Evolutionary conservation across 345 rosid species (phyloP), one percentile per base, ranked within the genome.

Genomic region (Pelargonium nanum): DNA sequence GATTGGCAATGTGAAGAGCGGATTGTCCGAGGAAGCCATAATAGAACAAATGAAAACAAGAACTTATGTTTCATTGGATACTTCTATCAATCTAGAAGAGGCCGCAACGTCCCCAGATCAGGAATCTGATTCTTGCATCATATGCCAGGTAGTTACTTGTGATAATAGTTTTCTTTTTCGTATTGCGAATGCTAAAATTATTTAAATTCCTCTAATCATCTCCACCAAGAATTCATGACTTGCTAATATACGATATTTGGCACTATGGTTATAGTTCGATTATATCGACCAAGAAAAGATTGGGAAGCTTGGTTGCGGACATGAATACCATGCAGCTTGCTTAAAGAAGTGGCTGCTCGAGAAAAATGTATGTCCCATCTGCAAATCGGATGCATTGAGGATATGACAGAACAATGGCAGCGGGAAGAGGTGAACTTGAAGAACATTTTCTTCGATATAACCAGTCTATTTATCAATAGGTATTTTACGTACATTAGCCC

Each of bases 311-410:
- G 76, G 75, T 69, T 91, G 97, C 53, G 89, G 77, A 26, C 97
- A 91, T 0, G 85, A 81, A 50, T 88, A 88, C 75, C 97, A 91
- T 53, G 81, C 80, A 57, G 78, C 68, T 64, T 91, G 97, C 80
- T 78, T 91, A 81, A 83, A 72, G 83, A 88, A 82, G 70, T 91
- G 97, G 97, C 82, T 91, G 65, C 67, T 76, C 5, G 74, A 85
- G 65, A 91, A 91, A 83, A 91, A 84, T 55, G 75, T 81, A 23
- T 91, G 96, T 73, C 96, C 97, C 22, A 74, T 88, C 72, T 91
- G 97, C 83, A 91, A 91, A 76, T 77, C 84, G 2, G 86, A 91
- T 78, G 97, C 89, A 59, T 67, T 85, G 75, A 77, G 72, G 59
- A 20, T 48, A 19, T 66, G 51, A 23, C 64, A 60, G 63, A 61